Conservation (phyloP, 2,329 filamentous ascomycete species). For the Colletotrichum echinochloae region DNA sequence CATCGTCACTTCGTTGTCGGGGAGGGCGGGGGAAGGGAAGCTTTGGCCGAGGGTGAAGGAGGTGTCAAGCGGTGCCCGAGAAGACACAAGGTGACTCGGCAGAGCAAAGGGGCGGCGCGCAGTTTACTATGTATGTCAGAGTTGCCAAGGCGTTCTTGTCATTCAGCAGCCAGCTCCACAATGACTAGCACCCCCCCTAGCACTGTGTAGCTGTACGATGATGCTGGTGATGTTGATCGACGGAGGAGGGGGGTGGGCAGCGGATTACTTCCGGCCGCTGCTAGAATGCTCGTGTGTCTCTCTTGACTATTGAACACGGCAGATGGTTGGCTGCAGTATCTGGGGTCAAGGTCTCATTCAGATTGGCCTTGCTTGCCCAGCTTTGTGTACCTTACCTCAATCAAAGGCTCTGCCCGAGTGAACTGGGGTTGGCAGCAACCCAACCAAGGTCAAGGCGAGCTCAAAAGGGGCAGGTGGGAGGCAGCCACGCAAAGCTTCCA, state of each 20-base stretch:
- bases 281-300: too few relatives aligned
- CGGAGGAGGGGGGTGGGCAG: background rate
- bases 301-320: background rate
- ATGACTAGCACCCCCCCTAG: background rate
- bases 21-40: background rate
- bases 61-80: background rate
- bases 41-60: background rate
- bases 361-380: background rate
- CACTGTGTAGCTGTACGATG: constrained; percentile 17
- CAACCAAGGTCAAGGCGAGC: background rate
- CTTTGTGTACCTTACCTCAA: background rate
- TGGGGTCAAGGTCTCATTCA: background rate
- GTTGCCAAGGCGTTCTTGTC: constrained; percentile 10
- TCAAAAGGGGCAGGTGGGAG: background rate
- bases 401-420: too few relatives aligned
- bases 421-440: background rate
- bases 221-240: constrained; percentile 22
- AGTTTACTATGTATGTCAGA: constrained; percentile 13
- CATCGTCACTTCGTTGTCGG: constrained; percentile 42
- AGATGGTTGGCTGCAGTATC: background rate
- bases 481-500: background rate
- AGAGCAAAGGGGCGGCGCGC: background rate
- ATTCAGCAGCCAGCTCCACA: constrained; percentile 7
- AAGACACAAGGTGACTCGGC: background rate
- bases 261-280: background rate